Percentiles rank a stretch among this genome's conserved stretches.
Conservation (phyloP, 2,329 filamentous ascomycete genomes). For the Pseudonectria foliicola region DNA sequence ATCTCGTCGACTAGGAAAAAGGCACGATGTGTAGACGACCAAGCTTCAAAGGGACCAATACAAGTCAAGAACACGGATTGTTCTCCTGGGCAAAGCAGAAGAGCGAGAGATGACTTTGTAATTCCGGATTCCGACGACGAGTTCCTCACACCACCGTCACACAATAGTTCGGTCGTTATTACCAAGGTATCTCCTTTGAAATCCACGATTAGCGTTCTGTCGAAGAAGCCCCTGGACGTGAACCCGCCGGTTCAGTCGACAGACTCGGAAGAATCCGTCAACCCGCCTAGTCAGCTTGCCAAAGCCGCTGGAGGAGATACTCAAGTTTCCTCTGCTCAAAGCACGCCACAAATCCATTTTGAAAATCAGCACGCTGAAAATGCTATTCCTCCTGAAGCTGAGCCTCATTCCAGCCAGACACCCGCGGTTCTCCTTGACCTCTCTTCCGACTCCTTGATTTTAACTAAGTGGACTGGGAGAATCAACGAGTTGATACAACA, state of each 20-base stretch:
- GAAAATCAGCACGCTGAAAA: too few relatives aligned
- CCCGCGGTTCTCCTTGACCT: constrained; percentile 24
- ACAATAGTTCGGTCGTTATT: constrained; percentile 12
- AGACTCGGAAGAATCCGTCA: too few relatives aligned
- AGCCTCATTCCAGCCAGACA: constrained; percentile 17
- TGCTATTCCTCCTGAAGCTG: not conserved
- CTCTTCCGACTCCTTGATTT: constrained; percentile 20
- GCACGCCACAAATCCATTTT: not conserved
- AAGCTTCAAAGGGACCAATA: not conserved
- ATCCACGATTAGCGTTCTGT: too few relatives aligned
- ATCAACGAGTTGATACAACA: constrained; percentile 37
- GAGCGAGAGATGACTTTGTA: constrained; percentile 28
- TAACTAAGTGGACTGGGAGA: constrained; percentile 30
- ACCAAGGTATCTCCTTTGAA: constrained; percentile 1
- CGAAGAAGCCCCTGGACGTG: too few relatives aligned
- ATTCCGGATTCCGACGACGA: constrained; percentile 54
- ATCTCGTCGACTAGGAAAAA: constrained; percentile 4
- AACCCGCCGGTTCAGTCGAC: too few relatives aligned
- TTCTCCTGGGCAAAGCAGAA: constrained; percentile 2
- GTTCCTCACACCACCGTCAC: constrained; percentile 31
- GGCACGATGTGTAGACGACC: not conserved
- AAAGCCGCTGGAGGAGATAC: constrained; percentile 5
- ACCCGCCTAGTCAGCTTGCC: constrained; percentile 1
- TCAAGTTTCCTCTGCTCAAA: not conserved
- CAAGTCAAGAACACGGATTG: not conserved